These are phyloP conservation scores for Botrytis aclada DNA, from an alignment of 2,329 filamentous ascomycete species.

Conservation along the genomic window DNA sequence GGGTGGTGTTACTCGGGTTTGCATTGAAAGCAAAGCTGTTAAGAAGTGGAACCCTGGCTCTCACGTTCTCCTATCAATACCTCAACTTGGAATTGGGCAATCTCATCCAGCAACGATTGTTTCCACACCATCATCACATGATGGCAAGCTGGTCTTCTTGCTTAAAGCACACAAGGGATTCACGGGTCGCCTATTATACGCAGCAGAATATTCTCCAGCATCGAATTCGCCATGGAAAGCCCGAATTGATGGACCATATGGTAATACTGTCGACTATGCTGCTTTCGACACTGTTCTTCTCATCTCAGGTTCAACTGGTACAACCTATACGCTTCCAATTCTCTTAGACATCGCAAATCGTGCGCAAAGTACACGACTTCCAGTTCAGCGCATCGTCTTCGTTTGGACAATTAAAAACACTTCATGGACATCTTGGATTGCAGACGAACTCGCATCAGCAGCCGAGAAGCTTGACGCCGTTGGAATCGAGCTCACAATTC, in stretches of 20 bases:
- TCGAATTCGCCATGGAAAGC: slow-evolving; percentile 31
- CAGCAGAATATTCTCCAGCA: slow-evolving; percentile 37
- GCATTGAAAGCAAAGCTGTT: slow-evolving; percentile 38
- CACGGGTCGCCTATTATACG: slow-evolving; percentile 51
- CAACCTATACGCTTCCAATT: slow-evolving; percentile 58
- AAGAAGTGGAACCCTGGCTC: slow-evolving; percentile 47
- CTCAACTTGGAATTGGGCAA: slow-evolving; percentile 52
- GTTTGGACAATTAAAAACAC: slow-evolving; percentile 55
- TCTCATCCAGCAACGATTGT: slow-evolving; percentile 59
- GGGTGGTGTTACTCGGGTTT: slow-evolving; percentile 40
- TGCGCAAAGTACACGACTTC: slow-evolving; percentile 36
- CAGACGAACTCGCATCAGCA: slow-evolving; percentile 26
- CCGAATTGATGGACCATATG: slow-evolving; percentile 57
- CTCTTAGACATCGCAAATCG: slow-evolving; percentile 38
- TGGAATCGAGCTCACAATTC: slow-evolving; percentile 49
- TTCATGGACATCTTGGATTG: slow-evolving; percentile 49
- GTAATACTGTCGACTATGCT: slow-evolving; percentile 50
- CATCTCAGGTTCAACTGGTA: slow-evolving; percentile 60
- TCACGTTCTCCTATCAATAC: slow-evolving; percentile 59
- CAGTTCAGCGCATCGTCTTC: slow-evolving; percentile 51
- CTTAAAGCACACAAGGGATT: slow-evolving; percentile 57
- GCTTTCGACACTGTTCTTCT: slow-evolving; percentile 58
- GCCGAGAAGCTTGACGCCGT: slow-evolving; percentile 45
- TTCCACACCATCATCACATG: slow-evolving; percentile 51
- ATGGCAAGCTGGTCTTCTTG: slow-evolving; percentile 59